Evolutionary conservation across 768 basidiomycete genomes (phyloP).

Genomic region (Crassisporium funariophilum): DNA sequence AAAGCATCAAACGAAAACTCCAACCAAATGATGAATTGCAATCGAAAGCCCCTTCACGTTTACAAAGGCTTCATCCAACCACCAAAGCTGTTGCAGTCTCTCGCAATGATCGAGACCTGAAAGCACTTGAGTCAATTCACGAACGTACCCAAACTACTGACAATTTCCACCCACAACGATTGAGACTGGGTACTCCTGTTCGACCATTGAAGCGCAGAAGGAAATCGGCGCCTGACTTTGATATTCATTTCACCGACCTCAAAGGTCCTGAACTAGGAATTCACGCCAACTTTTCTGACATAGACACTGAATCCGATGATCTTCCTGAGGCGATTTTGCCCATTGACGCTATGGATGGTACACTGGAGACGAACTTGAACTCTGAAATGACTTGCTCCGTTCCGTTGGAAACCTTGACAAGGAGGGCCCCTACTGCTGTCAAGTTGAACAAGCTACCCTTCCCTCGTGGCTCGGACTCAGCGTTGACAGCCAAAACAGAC

Average conservation of each 20-base stretch:
- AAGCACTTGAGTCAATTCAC: constrained; percentile 46
- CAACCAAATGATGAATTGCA: constrained; percentile 3
- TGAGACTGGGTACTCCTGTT: constrained; percentile 41
- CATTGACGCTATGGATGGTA: neutral
- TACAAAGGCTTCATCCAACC: constrained; percentile 15
- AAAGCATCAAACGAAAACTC: constrained; percentile 21
- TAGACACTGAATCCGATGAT: constrained; percentile 42
- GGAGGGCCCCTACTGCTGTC: too few relatives aligned
- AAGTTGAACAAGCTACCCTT: too few relatives aligned
- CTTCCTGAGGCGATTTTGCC: constrained; percentile 42
- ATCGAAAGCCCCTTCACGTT: constrained; percentile 10
- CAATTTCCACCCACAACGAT: constrained; percentile 38
- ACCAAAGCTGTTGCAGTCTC: constrained; percentile 8
- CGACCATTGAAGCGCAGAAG: constrained; percentile 29
- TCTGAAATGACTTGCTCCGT: too few relatives aligned
- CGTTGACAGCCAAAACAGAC: too few relatives aligned
- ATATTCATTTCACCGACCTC: constrained; percentile 50
- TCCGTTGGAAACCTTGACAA: too few relatives aligned
- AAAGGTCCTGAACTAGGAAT: constrained; percentile 21
- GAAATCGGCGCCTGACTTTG: constrained; percentile 43
- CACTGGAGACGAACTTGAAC: too few relatives aligned
- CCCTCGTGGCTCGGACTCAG: too few relatives aligned
- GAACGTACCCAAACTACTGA: constrained; percentile 42
- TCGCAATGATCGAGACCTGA: constrained; percentile 31
- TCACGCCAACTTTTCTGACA: constrained; percentile 20